Evolutionary conservation across 306 rosid species (phyloP).

Genomic region (Mimosa pudica): DNA sequence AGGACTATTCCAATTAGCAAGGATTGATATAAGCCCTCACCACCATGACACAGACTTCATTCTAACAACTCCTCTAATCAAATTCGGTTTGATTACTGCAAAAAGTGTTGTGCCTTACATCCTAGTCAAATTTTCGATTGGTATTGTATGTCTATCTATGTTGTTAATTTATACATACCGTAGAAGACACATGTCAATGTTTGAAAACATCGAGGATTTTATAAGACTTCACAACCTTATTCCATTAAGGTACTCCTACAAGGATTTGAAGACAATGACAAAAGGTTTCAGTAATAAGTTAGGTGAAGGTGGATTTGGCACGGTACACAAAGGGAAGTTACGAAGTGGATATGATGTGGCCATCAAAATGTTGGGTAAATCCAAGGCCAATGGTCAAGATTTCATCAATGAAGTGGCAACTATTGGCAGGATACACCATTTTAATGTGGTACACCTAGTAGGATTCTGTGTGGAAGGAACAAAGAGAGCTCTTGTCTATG

Average conservation of each 20-base stretch:
- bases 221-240: not conserved
- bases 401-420: constrained; percentile 5
- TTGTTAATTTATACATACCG: not conserved
- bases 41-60: not conserved
- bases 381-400: not conserved
- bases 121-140: not conserved
- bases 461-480: not conserved
- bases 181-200: not conserved
- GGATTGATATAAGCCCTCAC: not conserved
- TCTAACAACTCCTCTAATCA: not conserved
- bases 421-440: constrained; percentile 5
- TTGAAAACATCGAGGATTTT: not conserved
- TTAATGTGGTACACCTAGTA: not conserved
- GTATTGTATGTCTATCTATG: not conserved
- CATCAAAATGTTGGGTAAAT: constrained; percentile 11
- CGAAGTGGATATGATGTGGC: not conserved
- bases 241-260: not conserved
- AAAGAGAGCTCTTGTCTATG: not conserved
- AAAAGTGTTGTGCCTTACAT: not conserved
- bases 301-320: constrained; percentile 3
- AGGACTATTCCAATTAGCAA: not conserved
- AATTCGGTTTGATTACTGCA: not conserved
- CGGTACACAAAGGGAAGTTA: not conserved
- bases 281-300: not conserved
- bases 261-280: not conserved